Evolutionary conservation across 352 stramenopile species (phyloP), one percentile per base, ranked within the genome.

Genomic region (Phytophthora palmivora): DNA sequence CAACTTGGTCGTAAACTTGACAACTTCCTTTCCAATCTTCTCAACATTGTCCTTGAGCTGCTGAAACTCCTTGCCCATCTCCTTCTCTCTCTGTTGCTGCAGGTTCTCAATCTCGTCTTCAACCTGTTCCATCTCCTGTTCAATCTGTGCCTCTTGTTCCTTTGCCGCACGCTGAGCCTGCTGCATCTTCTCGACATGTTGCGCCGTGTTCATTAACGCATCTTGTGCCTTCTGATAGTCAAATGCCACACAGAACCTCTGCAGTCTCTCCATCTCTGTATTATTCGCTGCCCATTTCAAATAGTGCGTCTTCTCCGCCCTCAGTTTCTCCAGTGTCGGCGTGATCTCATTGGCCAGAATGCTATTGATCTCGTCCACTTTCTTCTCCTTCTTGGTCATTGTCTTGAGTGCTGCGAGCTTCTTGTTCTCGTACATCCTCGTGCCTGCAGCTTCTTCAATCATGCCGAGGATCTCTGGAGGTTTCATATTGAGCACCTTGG

Each of bases 401-500:
- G 97, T 99, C 82, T 98, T 99, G 49, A 99, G 82, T 26, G 98
- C 97, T 28, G 85, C 88, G 18, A 97, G 83, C 82, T 99, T 99
- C 73, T 99, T 99, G 57, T 97, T 99, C 78, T 99, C 98, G 82
- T 99, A 99, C 98, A 99, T 99, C 56, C 97, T 88, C 46, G 98
- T 99, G 19, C 98, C 98, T 5, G 97, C 97, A 1, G 98, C 97
- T 70, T 99, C 98, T 82, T 99, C 98, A 19, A 99, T 98, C 97
- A 99, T 99, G 38, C 97, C 95, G 14, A 99, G 82, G 72, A 99
- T 99, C 82, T 99, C 98, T 6, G 89, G 83, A 4, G 98, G 97
- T 73, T 99, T 99, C 98, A 99, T 99, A 76, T 99, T 99, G 30
- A 99, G 85, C 34, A 99, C 97, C 75, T 99, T 99, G 38, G 97